A percentile compares a stretch with the other conserved stretches of the same genome.
Conservation (phyloP, 306 rosid species). For the Fagus sylvatica region DNA sequence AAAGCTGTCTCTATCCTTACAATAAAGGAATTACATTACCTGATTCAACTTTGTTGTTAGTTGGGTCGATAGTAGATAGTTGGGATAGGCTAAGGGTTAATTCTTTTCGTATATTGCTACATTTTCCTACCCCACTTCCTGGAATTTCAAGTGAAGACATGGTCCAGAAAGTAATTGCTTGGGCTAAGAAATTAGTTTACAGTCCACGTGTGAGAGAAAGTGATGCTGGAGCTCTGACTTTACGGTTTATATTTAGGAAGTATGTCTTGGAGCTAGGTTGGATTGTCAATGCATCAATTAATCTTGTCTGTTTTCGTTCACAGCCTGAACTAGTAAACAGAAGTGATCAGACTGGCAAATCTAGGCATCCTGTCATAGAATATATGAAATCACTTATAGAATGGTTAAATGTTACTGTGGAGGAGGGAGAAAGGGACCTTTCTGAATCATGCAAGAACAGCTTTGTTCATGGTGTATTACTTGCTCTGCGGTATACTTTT, state of each 20-base stretch:
- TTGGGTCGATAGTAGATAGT: slow-evolving; percentile 92
- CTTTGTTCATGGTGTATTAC: slow-evolving; percentile 93
- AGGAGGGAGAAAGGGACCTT: slow-evolving; percentile 82
- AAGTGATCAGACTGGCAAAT: slow-evolving; percentile 35
- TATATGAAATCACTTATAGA: slow-evolving; percentile 79
- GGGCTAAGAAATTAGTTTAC: slow-evolving; percentile 87
- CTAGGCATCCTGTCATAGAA: slow-evolving; percentile 55
- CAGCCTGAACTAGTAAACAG: slow-evolving; percentile 41
- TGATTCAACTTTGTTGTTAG: slow-evolving; percentile 78
- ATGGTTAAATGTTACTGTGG: slow-evolving; percentile 73
- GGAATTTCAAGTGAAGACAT: slow-evolving; percentile 72
- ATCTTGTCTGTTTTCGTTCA: slow-evolving; percentile 40
- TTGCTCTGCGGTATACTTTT: slow-evolving; percentile 82
- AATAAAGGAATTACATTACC: slow-evolving; percentile 70
- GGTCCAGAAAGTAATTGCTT: slow-evolving; percentile 58
- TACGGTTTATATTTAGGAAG: slow-evolving; percentile 85
- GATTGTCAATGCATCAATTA: slow-evolving; percentile 56
- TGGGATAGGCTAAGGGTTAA: slow-evolving; percentile 96
- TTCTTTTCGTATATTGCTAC: slow-evolving; percentile 82
- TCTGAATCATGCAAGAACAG: slow-evolving; percentile 83
- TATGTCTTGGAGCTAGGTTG: slow-evolving; percentile 85
- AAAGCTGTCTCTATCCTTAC: slow-evolving; percentile 62
- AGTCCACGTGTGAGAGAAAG: slow-evolving; percentile 99
- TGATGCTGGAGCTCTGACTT: slow-evolving; percentile 92
- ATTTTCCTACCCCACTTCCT: slow-evolving; percentile 92